Evolutionary conservation across 2,329 filamentous ascomycete species (phyloP).

Genomic region (Epicoccum nigrum): DNA sequence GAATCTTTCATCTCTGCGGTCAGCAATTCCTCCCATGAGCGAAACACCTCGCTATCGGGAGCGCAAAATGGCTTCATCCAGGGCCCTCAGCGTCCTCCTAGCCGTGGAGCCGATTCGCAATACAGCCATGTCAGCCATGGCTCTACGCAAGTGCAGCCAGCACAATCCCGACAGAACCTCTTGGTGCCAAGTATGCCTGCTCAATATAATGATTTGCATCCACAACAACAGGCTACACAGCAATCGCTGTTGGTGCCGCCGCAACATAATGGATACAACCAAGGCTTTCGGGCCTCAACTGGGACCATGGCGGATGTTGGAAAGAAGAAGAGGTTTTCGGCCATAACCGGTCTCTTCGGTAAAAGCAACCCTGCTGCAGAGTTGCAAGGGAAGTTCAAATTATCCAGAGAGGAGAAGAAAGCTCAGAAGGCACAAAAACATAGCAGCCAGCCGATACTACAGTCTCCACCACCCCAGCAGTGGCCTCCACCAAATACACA

Average conservation of each 20-base stretch:
- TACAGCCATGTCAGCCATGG: constrained; percentile 39
- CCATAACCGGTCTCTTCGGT: constrained; percentile 52
- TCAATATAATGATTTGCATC: constrained; percentile 30
- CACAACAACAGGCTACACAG: constrained; percentile 4
- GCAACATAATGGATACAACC: constrained; percentile 16
- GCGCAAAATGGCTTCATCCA: constrained; percentile 21
- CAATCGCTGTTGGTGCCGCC: constrained; percentile 13
- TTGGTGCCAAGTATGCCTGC: constrained; percentile 30
- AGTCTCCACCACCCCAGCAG: constrained; percentile 16
- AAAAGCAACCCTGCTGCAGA: constrained; percentile 44
- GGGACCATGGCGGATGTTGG: constrained; percentile 30
- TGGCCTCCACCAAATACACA: constrained; percentile 29
- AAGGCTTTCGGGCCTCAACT: constrained; percentile 21
- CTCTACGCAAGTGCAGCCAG: constrained; percentile 36
- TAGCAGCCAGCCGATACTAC: constrained; percentile 19
- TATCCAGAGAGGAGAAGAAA: constrained; percentile 48
- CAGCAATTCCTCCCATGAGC: constrained; percentile 30
- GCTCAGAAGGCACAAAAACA: constrained; percentile 39
- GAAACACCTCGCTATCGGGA: constrained; percentile 21
- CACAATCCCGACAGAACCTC: constrained; percentile 37
- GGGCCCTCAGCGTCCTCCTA: constrained; percentile 29
- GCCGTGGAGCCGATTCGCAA: constrained; percentile 37
- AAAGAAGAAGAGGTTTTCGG: constrained; percentile 55
- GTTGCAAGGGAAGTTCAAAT: constrained; percentile 37
- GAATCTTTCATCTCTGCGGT: constrained; percentile 26